Evolutionary conservation across 257 asterid genomes (phyloP), one percentile per base, ranked within the genome.

Genomic region (Solanum piurae): DNA sequence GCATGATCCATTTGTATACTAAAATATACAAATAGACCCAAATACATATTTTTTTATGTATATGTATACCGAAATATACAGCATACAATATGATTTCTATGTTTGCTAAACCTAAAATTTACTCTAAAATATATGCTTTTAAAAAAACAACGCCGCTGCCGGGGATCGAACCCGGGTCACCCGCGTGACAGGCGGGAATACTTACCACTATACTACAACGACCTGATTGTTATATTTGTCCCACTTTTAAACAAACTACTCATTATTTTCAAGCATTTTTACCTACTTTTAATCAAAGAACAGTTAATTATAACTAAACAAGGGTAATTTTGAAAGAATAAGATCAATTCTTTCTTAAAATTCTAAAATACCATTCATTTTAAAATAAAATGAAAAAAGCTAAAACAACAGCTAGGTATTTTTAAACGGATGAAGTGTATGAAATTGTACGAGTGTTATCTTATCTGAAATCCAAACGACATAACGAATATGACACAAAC

Each of bases 91-190:
- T 42, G 5, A 42, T 1, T 42, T 42, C 11, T 42, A 42, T 42
- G 4, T 40, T 42, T 40, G 49, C 14, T 42, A 42, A 42, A 11
- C 14, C 49, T 42, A 0, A 42, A 42, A 42, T 42, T 42, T 38
- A 42, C 49, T 42, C 20, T 0, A 49, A 49, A 49, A 49, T 5
- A 16, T 49, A 16, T 49, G 8, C 9, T 49, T 49, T 14, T 0
- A 1, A 16, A 52, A 49, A 49, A 52, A 16, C 0, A 58, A 58
- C 95, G 98, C 98, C 97, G 96, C 90, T 94, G 98, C 98, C 98
- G 96, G 98, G 98, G 99, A 95, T 95, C 97, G 98, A 95, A 95
- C 98, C 98, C 95, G 96, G 97, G 99, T 96, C 98, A 89, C 97
- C 95, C 94, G 98, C 95, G 97, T 95, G 98, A 95, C 99, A 96